Conservation (phyloP, 306 rosid genomes). For the Vigna nakashimae region DNA sequence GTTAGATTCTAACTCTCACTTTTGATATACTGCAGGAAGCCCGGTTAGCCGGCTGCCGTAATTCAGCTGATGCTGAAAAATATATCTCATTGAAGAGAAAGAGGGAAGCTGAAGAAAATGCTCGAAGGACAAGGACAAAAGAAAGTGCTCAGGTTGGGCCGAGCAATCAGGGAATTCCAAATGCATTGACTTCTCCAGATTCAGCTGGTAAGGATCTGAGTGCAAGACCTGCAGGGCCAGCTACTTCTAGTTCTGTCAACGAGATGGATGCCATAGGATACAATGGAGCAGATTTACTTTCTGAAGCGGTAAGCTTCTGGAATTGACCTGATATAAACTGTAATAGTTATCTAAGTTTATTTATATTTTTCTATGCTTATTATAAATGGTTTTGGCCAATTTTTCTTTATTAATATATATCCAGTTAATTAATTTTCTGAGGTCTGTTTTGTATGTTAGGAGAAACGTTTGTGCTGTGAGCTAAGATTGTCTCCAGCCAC, state of each 20-base stretch:
- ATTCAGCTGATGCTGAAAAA: constrained; percentile 72
- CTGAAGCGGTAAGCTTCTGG: constrained; percentile 67
- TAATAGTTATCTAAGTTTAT: too few species aligned
- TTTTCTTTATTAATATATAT: not conserved
- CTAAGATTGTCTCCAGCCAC: constrained; percentile 63
- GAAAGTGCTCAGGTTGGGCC: constrained; percentile 68
- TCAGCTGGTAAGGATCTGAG: constrained; percentile 66
- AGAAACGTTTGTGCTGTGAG: constrained; percentile 79
- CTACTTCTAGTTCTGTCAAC: constrained; percentile 62
- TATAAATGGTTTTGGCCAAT: not conserved
- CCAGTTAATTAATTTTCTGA: constrained; percentile 27
- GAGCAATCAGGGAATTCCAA: constrained; percentile 73
- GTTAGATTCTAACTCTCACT: too few species aligned
- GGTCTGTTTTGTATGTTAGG: constrained; percentile 48
- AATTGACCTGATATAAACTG: too few species aligned
- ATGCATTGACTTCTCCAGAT: constrained; percentile 63
- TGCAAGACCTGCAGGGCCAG: constrained; percentile 69
- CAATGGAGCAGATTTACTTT: constrained; percentile 80
- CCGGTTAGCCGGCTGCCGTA: constrained; percentile 79
- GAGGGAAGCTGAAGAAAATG: constrained; percentile 74
- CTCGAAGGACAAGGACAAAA: constrained; percentile 62
- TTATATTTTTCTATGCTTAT: too few species aligned
- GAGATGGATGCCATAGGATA: constrained; percentile 67
- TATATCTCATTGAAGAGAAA: constrained; percentile 67
- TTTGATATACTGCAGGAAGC: constrained; percentile 67